Conservation (phyloP, 2,329 filamentous ascomycete species). For the Chaetomium globosum region DNA sequence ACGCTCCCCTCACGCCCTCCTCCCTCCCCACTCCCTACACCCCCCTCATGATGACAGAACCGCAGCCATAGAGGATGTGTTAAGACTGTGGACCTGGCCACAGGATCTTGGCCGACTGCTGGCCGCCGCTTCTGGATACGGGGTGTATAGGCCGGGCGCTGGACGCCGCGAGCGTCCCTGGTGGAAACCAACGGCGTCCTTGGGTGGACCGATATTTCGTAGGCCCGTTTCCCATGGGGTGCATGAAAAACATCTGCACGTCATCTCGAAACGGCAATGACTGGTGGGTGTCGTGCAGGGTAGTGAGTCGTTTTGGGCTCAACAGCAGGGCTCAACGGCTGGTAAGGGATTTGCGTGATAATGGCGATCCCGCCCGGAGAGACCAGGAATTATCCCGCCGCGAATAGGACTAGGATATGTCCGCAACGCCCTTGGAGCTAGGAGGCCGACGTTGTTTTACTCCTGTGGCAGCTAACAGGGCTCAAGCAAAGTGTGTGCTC, state of each 20-base stretch:
- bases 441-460: conserved; percentile 15
- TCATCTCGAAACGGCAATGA: conserved; percentile 28
- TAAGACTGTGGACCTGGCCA: conserved; percentile 21
- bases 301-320: conserved; percentile 16
- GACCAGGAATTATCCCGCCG: conserved; percentile 16
- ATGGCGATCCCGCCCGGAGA: conserved; percentile 28
- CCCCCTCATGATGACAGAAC: conserved; percentile 17
- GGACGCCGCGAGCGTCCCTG: not conserved
- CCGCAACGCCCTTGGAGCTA: not conserved
- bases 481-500: conserved; percentile 12
- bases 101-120: conserved; percentile 18
- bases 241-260: conserved; percentile 35
- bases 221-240: conserved; percentile 17
- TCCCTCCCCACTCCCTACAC: conserved; percentile 17
- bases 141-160: conserved; percentile 5
- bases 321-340: conserved; percentile 16
- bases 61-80: conserved; percentile 19
- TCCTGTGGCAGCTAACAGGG: conserved; percentile 14
- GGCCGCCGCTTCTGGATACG: not conserved
- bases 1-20: conserved; percentile 31
- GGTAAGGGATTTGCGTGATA: conserved; percentile 21
- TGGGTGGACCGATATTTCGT: conserved; percentile 18
- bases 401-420: conserved; percentile 2
- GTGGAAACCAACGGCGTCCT: conserved; percentile 7
- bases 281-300: conserved; percentile 1